These are phyloP conservation scores for Globisporangium iwayamae DNA, from an alignment of 352 stramenopile genomes.

Conservation along the genomic window DNA sequence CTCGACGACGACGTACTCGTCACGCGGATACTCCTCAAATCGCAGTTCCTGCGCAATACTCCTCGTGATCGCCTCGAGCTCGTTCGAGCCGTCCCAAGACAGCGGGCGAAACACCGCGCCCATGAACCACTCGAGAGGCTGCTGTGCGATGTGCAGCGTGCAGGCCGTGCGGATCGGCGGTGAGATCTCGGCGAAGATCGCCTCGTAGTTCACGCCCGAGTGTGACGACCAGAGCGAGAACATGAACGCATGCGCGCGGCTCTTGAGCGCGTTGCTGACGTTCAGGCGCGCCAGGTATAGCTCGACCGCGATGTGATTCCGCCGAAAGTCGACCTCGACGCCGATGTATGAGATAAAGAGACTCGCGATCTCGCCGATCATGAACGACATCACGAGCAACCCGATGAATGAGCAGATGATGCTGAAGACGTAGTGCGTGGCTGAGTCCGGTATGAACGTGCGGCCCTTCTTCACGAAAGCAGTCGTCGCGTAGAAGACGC, in stretches of 20 bases:
- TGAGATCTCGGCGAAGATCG: conserved; percentile 40
- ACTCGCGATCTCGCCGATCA: conserved; percentile 62
- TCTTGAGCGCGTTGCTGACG: conserved; percentile 28
- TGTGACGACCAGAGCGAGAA: conserved; percentile 55
- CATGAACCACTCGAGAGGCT: conserved; percentile 33
- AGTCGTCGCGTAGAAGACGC: conserved; percentile 42
- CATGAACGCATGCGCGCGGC: conserved; percentile 44
- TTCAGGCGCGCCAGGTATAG: conserved; percentile 42
- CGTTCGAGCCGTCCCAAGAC: conserved; percentile 7
- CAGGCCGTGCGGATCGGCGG: conserved; percentile 30
- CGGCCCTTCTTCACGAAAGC: conserved; percentile 55
- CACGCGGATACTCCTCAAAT: conserved; percentile 61
- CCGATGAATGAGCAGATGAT: conserved; percentile 45
- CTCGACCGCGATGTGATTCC: conserved; percentile 51
- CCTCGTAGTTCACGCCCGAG: conserved; percentile 44
- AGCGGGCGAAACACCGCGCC: conserved; percentile 27
- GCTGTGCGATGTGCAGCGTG: conserved; percentile 33
- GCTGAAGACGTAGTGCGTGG: conserved; percentile 33
- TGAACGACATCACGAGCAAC: conserved; percentile 54
- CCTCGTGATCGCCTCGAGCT: conserved; percentile 27
- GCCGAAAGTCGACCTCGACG: conserved; percentile 55
- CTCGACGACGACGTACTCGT: conserved; percentile 57
- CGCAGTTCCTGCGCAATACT: conserved; percentile 43
- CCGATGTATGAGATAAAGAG: conserved; percentile 65
- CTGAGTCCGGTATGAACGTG: conserved; percentile 28